A percentile compares a stretch with the other conserved stretches of the same genome.
phyloP scores from a whole-genome alignment of 225 moss, liverwort and hornwort species.

The Asterella californica region DNA sequence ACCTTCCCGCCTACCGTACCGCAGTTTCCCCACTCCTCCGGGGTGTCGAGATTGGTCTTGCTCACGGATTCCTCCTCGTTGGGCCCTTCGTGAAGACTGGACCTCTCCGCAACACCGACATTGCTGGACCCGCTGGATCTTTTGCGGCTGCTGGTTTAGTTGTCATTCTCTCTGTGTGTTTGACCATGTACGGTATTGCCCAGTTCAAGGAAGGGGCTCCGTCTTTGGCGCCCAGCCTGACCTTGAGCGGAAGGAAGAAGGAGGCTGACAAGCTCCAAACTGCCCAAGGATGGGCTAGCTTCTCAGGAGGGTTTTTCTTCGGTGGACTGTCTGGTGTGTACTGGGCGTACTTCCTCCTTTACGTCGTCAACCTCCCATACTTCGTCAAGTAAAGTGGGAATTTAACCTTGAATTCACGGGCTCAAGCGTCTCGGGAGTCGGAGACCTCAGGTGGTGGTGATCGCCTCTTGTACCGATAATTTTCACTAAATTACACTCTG shows the following conservation, averaged over 20 bases:
- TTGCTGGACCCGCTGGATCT: constrained; percentile 67
- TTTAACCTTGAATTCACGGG: background rate
- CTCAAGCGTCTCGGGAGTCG: constrained; percentile 3
- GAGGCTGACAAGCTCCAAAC: constrained; percentile 91
- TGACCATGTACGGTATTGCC: constrained; percentile 97
- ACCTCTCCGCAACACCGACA: constrained; percentile 66
- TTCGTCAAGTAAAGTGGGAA: constrained; percentile 47
- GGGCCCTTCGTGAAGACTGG: constrained; percentile 83
- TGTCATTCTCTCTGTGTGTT: constrained; percentile 63
- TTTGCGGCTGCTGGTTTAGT: constrained; percentile 80
- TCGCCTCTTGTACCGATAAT: constrained; percentile 32
- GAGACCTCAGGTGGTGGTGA: constrained; percentile 1
- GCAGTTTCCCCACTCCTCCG: constrained; percentile 81
- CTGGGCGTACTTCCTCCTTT: constrained; percentile 95
- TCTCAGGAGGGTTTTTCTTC: constrained; percentile 94
- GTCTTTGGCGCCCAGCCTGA: constrained; percentile 64
- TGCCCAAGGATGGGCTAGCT: constrained; percentile 90
- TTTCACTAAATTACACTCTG: constrained; percentile 17
- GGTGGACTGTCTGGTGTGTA: constrained; percentile 83
- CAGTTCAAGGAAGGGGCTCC: constrained; percentile 85
- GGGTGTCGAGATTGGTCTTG: constrained; percentile 87
- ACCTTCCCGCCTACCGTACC: constrained; percentile 91
- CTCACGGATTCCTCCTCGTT: constrained; percentile 83
- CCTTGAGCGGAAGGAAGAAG: constrained; percentile 84
- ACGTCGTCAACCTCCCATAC: constrained; percentile 78